Evolutionary conservation across 176 grass and related monocot species (phyloP).

Genomic region (Oryza glumipatula): DNA sequence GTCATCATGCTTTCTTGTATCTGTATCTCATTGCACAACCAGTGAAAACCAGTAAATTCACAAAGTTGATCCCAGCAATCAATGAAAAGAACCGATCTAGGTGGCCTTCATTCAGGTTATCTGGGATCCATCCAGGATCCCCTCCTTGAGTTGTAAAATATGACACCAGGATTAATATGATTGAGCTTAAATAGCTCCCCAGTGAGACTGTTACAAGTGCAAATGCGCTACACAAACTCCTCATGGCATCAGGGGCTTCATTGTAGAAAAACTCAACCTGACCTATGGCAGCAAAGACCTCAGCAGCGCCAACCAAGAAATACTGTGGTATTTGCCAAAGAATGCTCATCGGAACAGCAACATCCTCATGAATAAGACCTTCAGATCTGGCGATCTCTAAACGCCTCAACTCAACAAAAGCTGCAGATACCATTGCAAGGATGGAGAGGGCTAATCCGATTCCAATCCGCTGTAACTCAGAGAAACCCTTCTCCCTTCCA

Average conservation of each 20-base stretch:
- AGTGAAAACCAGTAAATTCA: slow-evolving; percentile 71
- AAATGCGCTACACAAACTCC: slow-evolving; percentile 75
- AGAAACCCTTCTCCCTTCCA: slow-evolving; percentile 74
- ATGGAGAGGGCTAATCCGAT: slow-evolving; percentile 82
- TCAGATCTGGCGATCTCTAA: slow-evolving; percentile 61
- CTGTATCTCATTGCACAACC: slow-evolving; percentile 65
- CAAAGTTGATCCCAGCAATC: slow-evolving; percentile 65
- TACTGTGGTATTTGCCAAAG: slow-evolving; percentile 93
- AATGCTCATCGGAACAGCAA: slow-evolving; percentile 72
- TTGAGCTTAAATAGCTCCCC: slow-evolving; percentile 79
- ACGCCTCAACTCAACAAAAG: slow-evolving; percentile 70
- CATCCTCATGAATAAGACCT: slow-evolving; percentile 60
- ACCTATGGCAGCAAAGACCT: slow-evolving; percentile 84
- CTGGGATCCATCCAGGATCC: slow-evolving; percentile 78
- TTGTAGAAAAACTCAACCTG: slow-evolving; percentile 82
- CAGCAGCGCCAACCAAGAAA: slow-evolving; percentile 65
- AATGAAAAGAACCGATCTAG: slow-evolving; percentile 95
- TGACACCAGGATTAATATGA: slow-evolving; percentile 66
- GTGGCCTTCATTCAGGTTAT: slow-evolving; percentile 87
- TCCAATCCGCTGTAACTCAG: slow-evolving; percentile 77
- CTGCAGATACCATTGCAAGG: slow-evolving; percentile 69
- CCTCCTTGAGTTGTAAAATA: slow-evolving; percentile 68
- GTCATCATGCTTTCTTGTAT: slow-evolving; percentile 70
- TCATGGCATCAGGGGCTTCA: slow-evolving; percentile 82
- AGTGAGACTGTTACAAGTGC: slow-evolving; percentile 64